These are phyloP conservation scores for Ogataea henricii DNA, from an alignment of 805 yeast genomes.

Conservation along the genomic window DNA sequence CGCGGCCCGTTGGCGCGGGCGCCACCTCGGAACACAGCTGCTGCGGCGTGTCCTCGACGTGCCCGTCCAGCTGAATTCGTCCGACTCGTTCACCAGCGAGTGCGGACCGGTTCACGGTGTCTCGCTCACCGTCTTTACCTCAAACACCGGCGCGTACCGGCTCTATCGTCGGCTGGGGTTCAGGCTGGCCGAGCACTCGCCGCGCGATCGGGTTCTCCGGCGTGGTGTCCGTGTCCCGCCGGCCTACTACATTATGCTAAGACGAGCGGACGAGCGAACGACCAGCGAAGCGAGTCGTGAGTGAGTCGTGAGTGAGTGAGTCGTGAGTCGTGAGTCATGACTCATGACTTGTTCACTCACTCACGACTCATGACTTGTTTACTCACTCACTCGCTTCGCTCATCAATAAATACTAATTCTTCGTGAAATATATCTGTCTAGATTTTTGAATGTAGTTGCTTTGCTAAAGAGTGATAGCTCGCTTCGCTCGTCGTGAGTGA, in stretches of 20 bases:
- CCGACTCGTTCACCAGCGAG: background rate
- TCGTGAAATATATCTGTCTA: no score
- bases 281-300: no score
- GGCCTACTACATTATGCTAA: conserved; percentile 39
- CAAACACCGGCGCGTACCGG: conserved; percentile 41
- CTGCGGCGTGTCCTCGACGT: conserved; percentile 39
- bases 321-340: no score
- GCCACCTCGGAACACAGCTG: conserved; percentile 42
- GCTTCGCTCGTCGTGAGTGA: no score
- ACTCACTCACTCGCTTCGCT: no score
- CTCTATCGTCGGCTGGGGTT: conserved; percentile 50
- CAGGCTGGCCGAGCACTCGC: conserved; percentile 41
- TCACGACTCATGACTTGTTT: no score
- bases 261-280: no score
- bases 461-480: no score
- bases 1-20: conserved; percentile 35
- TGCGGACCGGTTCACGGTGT: conserved; percentile 31
- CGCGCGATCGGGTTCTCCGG: conserved; percentile 43
- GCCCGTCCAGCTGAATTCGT: conserved; percentile 22
- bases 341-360: no score
- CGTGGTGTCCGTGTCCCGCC: conserved; percentile 48
- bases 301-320: no score
- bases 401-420: no score
- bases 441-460: no score
- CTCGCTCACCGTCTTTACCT: conserved; percentile 52